A percentile compares a stretch with the other conserved stretches of the same genome.
phyloP scores from a whole-genome alignment of 2,329 filamentous ascomycete genomes.

The Microascus cirrosus region DNA sequence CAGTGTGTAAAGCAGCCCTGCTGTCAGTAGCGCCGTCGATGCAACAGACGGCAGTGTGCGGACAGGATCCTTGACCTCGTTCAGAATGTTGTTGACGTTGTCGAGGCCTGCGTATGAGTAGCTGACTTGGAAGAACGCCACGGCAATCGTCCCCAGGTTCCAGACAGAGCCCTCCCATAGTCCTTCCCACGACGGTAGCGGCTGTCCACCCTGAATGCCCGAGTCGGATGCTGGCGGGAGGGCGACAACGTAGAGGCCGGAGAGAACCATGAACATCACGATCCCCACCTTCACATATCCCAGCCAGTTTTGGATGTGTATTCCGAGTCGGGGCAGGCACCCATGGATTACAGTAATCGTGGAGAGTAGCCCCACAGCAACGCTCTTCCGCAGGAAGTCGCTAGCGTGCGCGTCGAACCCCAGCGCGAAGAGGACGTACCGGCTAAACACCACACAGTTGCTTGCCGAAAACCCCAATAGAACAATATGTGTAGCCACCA shows the following conservation, averaged over 20 bases:
- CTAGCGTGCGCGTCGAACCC: constrained; percentile 32
- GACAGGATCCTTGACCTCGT: constrained; percentile 59
- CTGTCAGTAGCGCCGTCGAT: constrained; percentile 46
- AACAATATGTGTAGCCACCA: constrained; percentile 53
- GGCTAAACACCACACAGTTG: constrained; percentile 59
- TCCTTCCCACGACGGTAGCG: constrained; percentile 30
- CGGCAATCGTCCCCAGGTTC: constrained; percentile 58
- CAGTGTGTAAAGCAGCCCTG: constrained; percentile 54
- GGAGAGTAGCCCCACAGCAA: constrained; percentile 47
- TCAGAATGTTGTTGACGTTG: constrained; percentile 60
- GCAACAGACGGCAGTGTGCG: constrained; percentile 53
- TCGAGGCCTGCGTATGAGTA: constrained; percentile 58
- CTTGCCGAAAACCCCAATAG: constrained; percentile 57
- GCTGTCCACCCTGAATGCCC: constrained; percentile 2
- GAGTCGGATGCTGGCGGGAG: constrained; percentile 19
- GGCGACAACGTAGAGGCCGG: constrained; percentile 47
- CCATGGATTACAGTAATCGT: constrained; percentile 48
- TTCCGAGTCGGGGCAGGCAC: constrained; percentile 42
- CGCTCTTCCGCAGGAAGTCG: constrained; percentile 37
- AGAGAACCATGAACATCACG: constrained; percentile 49
- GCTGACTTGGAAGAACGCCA: constrained; percentile 56
- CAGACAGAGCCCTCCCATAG: constrained; percentile 57
- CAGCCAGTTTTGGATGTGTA: constrained; percentile 47
- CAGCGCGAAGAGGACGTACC: constrained; percentile 51
- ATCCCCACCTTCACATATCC: constrained; percentile 54